Evolutionary conservation across 176 grass and related monocot species (phyloP), one percentile per base, ranked within the genome.

Genomic region (Neostapfia colusana): DNA sequence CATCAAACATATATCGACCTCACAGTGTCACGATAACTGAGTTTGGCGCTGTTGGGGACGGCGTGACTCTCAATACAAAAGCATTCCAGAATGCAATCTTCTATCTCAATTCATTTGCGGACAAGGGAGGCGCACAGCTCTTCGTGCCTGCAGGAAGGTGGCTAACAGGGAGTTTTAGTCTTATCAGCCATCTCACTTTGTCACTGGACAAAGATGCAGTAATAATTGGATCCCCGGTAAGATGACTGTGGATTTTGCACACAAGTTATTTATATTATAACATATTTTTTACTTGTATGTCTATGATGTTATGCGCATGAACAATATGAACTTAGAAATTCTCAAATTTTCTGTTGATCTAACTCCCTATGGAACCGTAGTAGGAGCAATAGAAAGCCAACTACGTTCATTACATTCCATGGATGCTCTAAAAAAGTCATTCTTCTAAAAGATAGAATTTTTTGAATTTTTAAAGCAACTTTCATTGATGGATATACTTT

Each of bases 41-140:
- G 65, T 99, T 99, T 80, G 95, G 89, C 5, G 91, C 95, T 42
- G 85, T 99, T n/a, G 91, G 95, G 6, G 89, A 99, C 72, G 95
- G 95, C 56, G 82, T 85, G 34, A 95, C 95, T 11, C 76, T 92
- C 26, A 99, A 99, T 70, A 95, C 95, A 50, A 99, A 99, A 69
- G 91, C 95, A 68, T 99, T 99, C 75, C 91, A 92, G 82, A 99
- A 99, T 78, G 95, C 95, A 6, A 94, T 99, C 36, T 99, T 95
- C 73, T 99, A 99, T 72, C 95, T 99, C 67, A 89, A 95, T 83
- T 99, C 95, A 20, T 99, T 99, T 45, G 89, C 95, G 0, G 95
- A 99, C 84, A 99, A 99, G 73, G 95, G 95, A 4, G 95, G 95
- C 0, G 95, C 95, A 0, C 82, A 95, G 54, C 85, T 99, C 61